Base-by-base conservation (phyloP, 768 basidiomycete genomes). In the Tephrocybe sp. region DNA sequence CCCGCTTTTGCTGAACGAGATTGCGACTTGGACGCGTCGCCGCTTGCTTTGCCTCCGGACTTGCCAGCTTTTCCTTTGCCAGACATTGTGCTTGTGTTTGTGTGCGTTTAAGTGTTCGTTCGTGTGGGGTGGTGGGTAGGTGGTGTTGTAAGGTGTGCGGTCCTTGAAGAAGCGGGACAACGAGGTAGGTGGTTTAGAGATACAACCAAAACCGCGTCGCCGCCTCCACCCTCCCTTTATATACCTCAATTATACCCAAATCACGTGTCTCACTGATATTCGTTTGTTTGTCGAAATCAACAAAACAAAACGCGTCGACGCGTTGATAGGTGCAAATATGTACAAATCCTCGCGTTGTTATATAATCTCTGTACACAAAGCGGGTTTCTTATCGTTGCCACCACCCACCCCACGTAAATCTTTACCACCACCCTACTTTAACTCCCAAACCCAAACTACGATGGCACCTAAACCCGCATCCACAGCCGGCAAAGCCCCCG, bases 401-500 rank as follows among this genome's bases (percentile, higher is more conserved):
- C n/a, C n/a, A n/a, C n/a, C n/a, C n/a, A n/a, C n/a, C n/a, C 36
- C 43, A 36, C 55, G 57, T 55, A 54, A 61, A 64, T 58, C 64
- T 61, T 57, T 64, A n/a, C 71, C 56, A 70, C 73, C 57, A 66
- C 61, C 57, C 16, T 40, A 43, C 42, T 11, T 44, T 52, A 18
- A 10, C 29, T 11, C n/a, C 33, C 47, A 34, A 43, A 57, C 44
- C 45, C 40, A 33, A 36, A 16, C 56, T 38, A 61, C 67, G 74
- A 91, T 91, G 89, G 85, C 80, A 27, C 85, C 86, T 59, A 88
- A 86, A 78, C 84, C 84, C 63, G 80, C 86, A 52, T 90, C 88
- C 50, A 88, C 86, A 61, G 86, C 88, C 62, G 84, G 84, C 64
- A 92, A 84, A 69, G 84, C 83, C 52, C 83, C 84, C 27, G 83